phyloP scores from a whole-genome alignment of 371 early-diverging fungal genomes.

The Mucor plumbeus region DNA sequence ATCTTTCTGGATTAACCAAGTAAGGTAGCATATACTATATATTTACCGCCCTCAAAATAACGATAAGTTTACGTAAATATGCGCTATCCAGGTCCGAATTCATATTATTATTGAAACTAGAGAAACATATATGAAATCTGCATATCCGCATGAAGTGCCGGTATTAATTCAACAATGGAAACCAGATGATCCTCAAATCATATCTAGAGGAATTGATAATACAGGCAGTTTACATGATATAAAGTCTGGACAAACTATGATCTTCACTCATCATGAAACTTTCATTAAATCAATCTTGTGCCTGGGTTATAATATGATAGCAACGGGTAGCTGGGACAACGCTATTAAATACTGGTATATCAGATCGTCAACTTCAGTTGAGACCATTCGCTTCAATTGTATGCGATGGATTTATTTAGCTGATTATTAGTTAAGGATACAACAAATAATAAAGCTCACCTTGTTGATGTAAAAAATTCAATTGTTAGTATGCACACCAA shows the following conservation, averaged over 20 bases:
- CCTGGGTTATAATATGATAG: conserved; percentile 61
- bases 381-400: conserved; percentile 84
- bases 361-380: conserved; percentile 72
- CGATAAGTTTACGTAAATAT: neutral
- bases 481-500: conserved; percentile 61
- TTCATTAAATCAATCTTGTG: conserved; percentile 77
- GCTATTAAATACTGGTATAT: conserved; percentile 94
- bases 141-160: conserved; percentile 84
- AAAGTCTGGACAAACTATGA: conserved; percentile 71
- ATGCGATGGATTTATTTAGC: conserved; percentile 80
- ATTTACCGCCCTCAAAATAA: neutral
- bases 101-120: conserved; percentile 82
- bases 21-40: conserved; percentile 27
- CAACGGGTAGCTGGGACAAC: conserved; percentile 94
- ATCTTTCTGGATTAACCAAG: conserved; percentile 92
- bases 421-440: conserved; percentile 33
- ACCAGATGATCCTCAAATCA: conserved; percentile 84
- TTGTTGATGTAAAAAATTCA: conserved; percentile 82
- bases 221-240: conserved; percentile 81
- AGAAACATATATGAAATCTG: conserved; percentile 82
- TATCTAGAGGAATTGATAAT: conserved; percentile 87
- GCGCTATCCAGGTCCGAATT: neutral
- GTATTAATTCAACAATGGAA: conserved; percentile 85
- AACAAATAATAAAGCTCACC: conserved; percentile 61
- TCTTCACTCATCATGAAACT: conserved; percentile 83